Evolutionary conservation across 148 eudicot genomes (phyloP).

Genomic region (Talinum fruticosum): DNA sequence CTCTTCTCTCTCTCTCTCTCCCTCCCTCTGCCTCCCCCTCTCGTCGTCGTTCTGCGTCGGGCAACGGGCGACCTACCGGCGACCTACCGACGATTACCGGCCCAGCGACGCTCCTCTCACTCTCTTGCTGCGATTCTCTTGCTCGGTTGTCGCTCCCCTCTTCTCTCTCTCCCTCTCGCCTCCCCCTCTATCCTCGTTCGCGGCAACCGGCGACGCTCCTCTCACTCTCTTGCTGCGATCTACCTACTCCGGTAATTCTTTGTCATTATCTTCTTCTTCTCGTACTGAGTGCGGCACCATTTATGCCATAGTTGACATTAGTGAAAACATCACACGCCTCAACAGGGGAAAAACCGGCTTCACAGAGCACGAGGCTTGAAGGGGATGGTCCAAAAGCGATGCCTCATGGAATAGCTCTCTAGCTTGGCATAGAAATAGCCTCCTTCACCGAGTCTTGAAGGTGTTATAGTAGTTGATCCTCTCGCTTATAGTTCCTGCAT

Average conservation of each 20-base stretch:
- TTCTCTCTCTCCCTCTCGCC: too few relatives aligned
- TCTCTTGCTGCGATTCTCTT: too few relatives aligned
- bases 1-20: too few relatives aligned
- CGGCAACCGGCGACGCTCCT: too few relatives aligned
- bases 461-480: constrained; percentile 65
- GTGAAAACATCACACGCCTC: constrained; percentile 52
- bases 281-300: constrained; percentile 54
- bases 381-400: constrained; percentile 67
- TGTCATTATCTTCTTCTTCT: constrained; percentile 41
- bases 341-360: constrained; percentile 67
- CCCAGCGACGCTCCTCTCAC: too few relatives aligned
- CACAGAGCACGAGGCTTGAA: constrained; percentile 65
- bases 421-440: constrained; percentile 69
- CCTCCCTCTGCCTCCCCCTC: too few relatives aligned
- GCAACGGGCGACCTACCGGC: too few relatives aligned
- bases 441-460: constrained; percentile 32
- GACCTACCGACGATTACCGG: too few relatives aligned
- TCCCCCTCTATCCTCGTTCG: too few relatives aligned
- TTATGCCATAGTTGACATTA: constrained; percentile 70
- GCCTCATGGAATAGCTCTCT: constrained; percentile 49
- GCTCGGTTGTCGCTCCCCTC: too few relatives aligned
- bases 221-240: too few relatives aligned
- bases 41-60: too few relatives aligned
- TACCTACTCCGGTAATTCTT: constrained; percentile 45
- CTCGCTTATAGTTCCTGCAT: constrained; percentile 64